Evolutionary conservation across 345 rosid species (phyloP).

Genomic region (Bruguiera sexangula): DNA sequence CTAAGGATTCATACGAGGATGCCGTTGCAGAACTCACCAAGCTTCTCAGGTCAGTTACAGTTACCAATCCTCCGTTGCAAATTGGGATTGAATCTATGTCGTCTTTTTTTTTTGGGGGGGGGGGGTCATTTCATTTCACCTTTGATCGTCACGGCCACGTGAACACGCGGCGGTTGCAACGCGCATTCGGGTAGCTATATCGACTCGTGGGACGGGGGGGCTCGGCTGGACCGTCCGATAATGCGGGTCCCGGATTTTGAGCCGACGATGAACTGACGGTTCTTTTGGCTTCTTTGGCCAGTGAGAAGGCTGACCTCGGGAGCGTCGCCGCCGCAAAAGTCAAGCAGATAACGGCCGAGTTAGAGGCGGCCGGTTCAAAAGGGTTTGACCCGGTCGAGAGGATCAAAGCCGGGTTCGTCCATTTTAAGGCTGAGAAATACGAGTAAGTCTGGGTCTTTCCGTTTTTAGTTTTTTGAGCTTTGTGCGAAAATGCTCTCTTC

Average conservation of each 20-base stretch:
- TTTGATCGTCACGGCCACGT: too few species aligned
- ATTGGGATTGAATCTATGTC: neutral
- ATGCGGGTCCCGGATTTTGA: conserved; percentile 9
- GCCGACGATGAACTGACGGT: conserved; percentile 9
- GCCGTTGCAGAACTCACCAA: conserved; percentile 73
- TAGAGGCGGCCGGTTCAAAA: conserved; percentile 41
- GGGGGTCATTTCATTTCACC: neutral
- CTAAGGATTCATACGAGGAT: conserved; percentile 52
- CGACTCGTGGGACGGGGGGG: neutral
- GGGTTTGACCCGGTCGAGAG: conserved; percentile 51
- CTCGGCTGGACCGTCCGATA: neutral
- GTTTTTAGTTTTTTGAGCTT: too few species aligned
- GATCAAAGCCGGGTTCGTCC: conserved; percentile 66
- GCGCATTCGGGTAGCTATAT: neutral
- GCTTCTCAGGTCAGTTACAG: conserved; percentile 55
- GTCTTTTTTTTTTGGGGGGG: neutral
- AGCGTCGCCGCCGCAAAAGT: conserved; percentile 78
- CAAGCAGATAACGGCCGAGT: conserved; percentile 70
- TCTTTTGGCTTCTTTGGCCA: conserved; percentile 23
- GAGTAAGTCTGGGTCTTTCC: conserved; percentile 43
- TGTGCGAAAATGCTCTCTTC: conserved; percentile 5
- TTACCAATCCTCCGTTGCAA: too few species aligned
- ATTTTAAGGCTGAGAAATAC: conserved; percentile 72
- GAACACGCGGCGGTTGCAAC: neutral
- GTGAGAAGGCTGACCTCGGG: conserved; percentile 61